Percentiles rank a stretch among this genome's conserved stretches.
These are phyloP conservation scores for Hordeum vulgare DNA, from an alignment of 176 grass and related monocot genomes.

Conservation along the genomic window DNA sequence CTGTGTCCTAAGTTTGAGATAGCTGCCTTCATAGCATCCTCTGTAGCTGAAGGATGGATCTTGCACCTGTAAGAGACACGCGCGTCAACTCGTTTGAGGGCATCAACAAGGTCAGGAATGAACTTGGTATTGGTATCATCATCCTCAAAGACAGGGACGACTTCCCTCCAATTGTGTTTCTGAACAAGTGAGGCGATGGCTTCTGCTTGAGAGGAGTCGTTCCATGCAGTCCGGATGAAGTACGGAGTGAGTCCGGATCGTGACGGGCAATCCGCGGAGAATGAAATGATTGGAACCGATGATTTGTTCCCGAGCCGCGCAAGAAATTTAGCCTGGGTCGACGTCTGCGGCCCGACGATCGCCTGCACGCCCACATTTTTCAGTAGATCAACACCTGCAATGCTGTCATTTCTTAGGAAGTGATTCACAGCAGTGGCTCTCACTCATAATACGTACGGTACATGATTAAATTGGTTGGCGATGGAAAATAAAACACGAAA, in stretches of 20 bases:
- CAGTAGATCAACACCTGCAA: conserved; percentile 66
- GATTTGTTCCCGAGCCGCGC: conserved; percentile 53
- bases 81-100: conserved; percentile 33
- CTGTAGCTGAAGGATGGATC: conserved; percentile 27
- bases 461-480: background rate
- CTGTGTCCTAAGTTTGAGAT: conserved; percentile 28
- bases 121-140: conserved; percentile 39
- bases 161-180: conserved; percentile 57
- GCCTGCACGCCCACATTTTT: conserved; percentile 65
- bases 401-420: background rate
- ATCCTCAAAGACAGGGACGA: conserved; percentile 50
- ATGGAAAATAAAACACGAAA: background rate
- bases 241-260: conserved; percentile 39
- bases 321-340: conserved; percentile 62
- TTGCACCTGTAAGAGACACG: conserved; percentile 36
- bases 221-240: conserved; percentile 62
- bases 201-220: conserved; percentile 49
- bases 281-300: conserved; percentile 65
- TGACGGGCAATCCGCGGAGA: conserved; percentile 38
- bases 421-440: background rate
- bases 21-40: conserved; percentile 5
- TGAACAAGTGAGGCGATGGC: conserved; percentile 52
- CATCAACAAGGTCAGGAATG: conserved; percentile 56
- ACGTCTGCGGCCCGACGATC: conserved; percentile 61
- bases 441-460: background rate